Percentiles rank a stretch among this genome's conserved stretches.
Evolutionary conservation across 305 asterid genomes (phyloP).

Genomic region (Fraxinus latifolia): DNA sequence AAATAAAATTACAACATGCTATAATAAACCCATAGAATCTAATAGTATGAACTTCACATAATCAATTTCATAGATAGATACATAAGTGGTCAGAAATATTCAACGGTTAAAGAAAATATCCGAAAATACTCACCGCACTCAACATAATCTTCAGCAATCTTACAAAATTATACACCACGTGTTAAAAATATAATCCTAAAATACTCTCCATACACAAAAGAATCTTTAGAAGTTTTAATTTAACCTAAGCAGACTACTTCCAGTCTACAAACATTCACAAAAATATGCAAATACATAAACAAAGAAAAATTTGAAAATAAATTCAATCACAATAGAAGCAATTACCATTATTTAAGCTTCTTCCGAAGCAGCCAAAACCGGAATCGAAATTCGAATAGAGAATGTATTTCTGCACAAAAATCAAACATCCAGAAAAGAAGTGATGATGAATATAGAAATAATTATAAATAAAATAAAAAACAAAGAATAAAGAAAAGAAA

Average conservation of each 20-base stretch:
- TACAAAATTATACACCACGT: neutral
- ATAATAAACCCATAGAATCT: neutral
- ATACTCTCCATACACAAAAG: neutral
- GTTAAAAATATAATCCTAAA: neutral
- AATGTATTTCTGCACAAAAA: neutral
- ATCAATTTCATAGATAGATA: neutral
- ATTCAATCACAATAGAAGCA: neutral
- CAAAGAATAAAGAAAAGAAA: neutral
- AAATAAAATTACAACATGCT: neutral
- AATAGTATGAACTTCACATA: neutral
- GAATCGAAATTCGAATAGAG: neutral
- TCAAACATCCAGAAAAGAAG: neutral
- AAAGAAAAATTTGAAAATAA: neutral
- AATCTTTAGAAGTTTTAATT: neutral
- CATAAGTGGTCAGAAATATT: neutral
- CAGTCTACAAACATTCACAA: neutral
- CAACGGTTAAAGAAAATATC: neutral
- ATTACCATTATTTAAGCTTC: neutral
- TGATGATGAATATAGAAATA: neutral
- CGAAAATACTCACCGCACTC: neutral
- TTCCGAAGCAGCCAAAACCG: neutral
- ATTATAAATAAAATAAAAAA: neutral
- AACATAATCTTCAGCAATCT: neutral
- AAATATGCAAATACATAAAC: neutral
- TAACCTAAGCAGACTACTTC: neutral